Evolutionary conservation across 768 basidiomycete genomes (phyloP).

Genomic region (Lentinula detonsa): DNA sequence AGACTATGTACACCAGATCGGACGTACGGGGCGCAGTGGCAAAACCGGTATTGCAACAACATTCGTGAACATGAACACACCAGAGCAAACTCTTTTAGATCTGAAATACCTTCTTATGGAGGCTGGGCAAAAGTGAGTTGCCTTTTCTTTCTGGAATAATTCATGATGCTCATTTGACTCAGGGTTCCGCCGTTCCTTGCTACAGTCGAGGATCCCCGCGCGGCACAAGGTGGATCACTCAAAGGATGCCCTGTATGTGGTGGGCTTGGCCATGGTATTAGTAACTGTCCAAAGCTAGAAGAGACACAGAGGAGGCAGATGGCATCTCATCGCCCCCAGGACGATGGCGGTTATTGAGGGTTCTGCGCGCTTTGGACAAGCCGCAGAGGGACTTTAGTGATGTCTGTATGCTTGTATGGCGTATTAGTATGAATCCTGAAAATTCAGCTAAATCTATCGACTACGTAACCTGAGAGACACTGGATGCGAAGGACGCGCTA

Average conservation of each 20-base stretch:
- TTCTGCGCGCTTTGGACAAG: not conserved
- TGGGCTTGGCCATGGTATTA: conserved; percentile 92
- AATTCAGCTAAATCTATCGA: no score
- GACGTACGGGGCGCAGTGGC: conserved; percentile 94
- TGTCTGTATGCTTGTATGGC: no score
- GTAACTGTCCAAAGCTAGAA: conserved; percentile 95
- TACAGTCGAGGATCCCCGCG: conserved; percentile 87
- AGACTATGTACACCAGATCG: conserved; percentile 99
- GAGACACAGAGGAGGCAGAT: conserved; percentile 88
- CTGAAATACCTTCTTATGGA: conserved; percentile 96
- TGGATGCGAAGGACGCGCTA: not conserved
- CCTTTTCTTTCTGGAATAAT: not conserved
- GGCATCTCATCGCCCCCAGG: conserved; percentile 73
- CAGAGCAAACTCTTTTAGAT: conserved; percentile 94
- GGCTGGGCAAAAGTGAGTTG: conserved; percentile 89
- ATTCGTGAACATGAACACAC: conserved; percentile 97
- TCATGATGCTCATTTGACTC: conserved; percentile 1
- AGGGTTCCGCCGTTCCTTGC: conserved; percentile 93
- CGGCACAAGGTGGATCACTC: conserved; percentile 66
- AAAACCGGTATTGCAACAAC: conserved; percentile 99
- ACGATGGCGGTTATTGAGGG: conserved; percentile 50
- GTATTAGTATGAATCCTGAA: no score
- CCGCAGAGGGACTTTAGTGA: not conserved
- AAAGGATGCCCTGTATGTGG: conserved; percentile 96
- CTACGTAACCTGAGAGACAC: no score